Conservation (phyloP, 805 yeast species). For the Metschnikowia koreensis region DNA sequence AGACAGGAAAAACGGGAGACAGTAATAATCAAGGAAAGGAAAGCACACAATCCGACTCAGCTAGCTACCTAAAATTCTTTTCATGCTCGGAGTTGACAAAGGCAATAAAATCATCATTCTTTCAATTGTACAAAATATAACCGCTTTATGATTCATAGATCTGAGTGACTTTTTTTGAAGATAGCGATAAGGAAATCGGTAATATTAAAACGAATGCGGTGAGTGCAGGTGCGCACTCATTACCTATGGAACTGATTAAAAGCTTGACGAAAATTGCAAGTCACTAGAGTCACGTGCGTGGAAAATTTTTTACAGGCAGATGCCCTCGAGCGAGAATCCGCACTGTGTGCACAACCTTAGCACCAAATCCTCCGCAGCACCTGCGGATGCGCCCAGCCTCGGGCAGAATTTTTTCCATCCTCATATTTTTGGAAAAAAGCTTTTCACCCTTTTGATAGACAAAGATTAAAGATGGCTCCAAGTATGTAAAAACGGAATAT, state of each 20-base stretch:
- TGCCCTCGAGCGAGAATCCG: conserved; percentile 1
- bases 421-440: conserved; percentile 5
- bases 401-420: conserved; percentile 16
- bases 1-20: too few species aligned
- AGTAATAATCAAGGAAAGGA: too few species aligned
- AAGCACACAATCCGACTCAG: too few species aligned
- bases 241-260: not conserved
- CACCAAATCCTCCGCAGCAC: conserved; percentile 5
- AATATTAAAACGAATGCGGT: too few species aligned
- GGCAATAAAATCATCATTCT: too few species aligned
- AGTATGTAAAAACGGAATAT: conserved; percentile 15
- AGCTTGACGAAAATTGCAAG: not conserved
- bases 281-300: conserved; percentile 11
- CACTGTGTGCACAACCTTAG: conserved; percentile 5
- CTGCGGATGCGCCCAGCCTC: conserved; percentile 8
- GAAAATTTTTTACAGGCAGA: not conserved
- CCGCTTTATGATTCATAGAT: too few species aligned
- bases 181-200: too few species aligned
- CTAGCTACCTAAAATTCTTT: too few species aligned
- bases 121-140: too few species aligned
- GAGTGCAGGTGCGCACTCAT: not conserved
- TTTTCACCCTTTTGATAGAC: conserved; percentile 17
- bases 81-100: too few species aligned
- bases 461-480: conserved; percentile 22
- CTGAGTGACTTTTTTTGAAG: too few species aligned